A percentile compares a stretch with the other conserved stretches of the same genome.
phyloP scores from a whole-genome alignment of 2,329 filamentous ascomycete species.

The Stagonosporopsis chrysanthemi region DNA sequence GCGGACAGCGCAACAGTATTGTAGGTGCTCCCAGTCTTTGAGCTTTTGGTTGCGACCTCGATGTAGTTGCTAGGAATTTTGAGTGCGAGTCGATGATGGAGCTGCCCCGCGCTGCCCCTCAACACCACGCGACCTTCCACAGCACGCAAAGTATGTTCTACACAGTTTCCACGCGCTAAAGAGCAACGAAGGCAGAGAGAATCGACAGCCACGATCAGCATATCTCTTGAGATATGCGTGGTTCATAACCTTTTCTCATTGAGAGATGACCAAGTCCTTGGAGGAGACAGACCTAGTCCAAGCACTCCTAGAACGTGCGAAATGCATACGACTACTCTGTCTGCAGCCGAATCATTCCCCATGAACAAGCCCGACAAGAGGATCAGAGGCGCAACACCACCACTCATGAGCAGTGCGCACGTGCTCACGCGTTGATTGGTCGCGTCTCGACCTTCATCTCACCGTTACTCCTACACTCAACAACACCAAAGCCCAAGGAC shows the following conservation, averaged over 20 bases:
- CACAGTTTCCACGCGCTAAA: not conserved
- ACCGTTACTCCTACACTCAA: conserved; percentile 10
- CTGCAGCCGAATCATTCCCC: not conserved
- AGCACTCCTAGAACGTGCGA: not conserved
- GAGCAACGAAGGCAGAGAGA: not conserved
- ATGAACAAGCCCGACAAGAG: not conserved
- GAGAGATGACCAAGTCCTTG: not conserved
- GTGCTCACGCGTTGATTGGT: conserved; percentile 23
- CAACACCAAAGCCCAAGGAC: not conserved
- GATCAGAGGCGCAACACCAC: not conserved
- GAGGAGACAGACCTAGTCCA: too few relatives aligned
- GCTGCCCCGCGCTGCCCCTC: conserved; percentile 19
- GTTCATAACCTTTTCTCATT: not conserved
- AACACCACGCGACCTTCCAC: conserved; percentile 8
- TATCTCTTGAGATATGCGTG: not conserved
- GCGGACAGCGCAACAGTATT: not conserved
- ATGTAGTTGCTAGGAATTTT: conserved; percentile 5
- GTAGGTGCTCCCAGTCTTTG: not conserved
- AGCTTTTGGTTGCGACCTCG: not conserved
- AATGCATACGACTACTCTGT: not conserved
- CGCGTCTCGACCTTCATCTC: conserved; percentile 11
- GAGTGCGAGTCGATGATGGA: conserved; percentile 2
- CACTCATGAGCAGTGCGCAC: not conserved
- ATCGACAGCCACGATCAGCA: not conserved
- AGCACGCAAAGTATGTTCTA: not conserved